Percentiles rank a stretch among this genome's conserved stretches.
Evolutionary conservation across 805 yeast species (phyloP).

Genomic region (Helenozyma baotianmanensis): DNA sequence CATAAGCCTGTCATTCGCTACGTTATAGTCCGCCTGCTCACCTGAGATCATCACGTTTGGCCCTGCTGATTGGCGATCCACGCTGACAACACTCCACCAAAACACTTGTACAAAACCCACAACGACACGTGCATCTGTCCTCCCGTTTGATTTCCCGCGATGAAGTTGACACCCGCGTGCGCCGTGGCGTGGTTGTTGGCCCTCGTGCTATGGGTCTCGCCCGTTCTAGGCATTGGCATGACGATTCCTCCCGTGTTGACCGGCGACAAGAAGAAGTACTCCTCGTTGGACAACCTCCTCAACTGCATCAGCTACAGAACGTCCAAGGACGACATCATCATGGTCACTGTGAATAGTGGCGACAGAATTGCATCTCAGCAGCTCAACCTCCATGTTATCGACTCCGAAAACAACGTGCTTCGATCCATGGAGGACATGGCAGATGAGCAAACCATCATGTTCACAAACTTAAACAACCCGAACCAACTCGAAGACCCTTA

Average conservation of each 20-base stretch:
- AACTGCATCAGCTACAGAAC: constrained; percentile 37
- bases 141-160: no score
- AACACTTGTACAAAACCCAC: no score
- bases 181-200: no score
- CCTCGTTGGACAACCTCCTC: constrained; percentile 25
- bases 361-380: constrained; percentile 28
- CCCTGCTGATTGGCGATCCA: no score
- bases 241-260: constrained; percentile 28
- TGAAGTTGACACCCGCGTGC: no score
- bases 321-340: constrained; percentile 32
- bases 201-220: no score
- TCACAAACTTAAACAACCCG: constrained; percentile 34
- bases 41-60: no score
- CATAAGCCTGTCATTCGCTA: no score
- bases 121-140: no score
- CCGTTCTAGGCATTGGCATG: constrained; percentile 36
- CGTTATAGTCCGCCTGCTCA: no score
- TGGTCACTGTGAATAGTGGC: constrained; percentile 30
- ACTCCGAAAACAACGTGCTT: constrained; percentile 31
- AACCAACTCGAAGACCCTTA: constrained; percentile 11
- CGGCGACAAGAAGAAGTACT: constrained; percentile 26
- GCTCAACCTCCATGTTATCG: constrained; percentile 34
- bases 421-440: constrained; percentile 28
- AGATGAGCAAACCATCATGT: constrained; percentile 29
- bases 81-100: no score